These are phyloP conservation scores for Elaeis guineensis DNA, from an alignment of 176 grass and related monocot genomes.

Conservation along the genomic window DNA sequence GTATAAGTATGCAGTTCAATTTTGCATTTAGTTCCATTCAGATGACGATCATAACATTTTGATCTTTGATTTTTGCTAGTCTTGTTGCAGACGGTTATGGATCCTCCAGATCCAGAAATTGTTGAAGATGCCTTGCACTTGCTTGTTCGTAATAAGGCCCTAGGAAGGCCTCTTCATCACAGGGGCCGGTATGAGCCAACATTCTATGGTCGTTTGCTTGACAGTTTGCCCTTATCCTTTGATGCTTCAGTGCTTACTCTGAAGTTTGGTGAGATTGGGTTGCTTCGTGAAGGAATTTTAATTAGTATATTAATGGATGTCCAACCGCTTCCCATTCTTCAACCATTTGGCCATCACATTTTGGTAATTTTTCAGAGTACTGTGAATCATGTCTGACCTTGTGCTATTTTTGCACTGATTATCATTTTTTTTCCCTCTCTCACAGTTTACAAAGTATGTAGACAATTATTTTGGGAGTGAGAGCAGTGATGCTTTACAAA, in stretches of 20 bases:
- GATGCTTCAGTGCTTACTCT: slow-evolving; percentile 66
- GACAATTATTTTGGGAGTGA: slow-evolving; percentile 51
- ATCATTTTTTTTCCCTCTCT: slow-evolving; percentile 20
- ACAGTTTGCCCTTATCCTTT: slow-evolving; percentile 77
- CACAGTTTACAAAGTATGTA: slow-evolving; percentile 47
- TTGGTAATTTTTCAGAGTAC: slow-evolving; percentile 31
- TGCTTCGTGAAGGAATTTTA: slow-evolving; percentile 63
- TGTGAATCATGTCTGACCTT: too few relatives aligned
- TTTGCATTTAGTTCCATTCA: too few relatives aligned
- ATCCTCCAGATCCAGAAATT: slow-evolving; percentile 44
- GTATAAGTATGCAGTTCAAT: too few relatives aligned
- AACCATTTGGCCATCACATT: slow-evolving; percentile 70
- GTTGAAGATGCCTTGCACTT: slow-evolving; percentile 58
- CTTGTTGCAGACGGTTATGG: slow-evolving; percentile 64
- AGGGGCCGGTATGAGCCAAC: slow-evolving; percentile 64
- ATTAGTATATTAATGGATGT: slow-evolving; percentile 77
- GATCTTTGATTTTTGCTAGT: slow-evolving; percentile 32
- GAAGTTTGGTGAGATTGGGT: slow-evolving; percentile 65
- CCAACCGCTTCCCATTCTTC: slow-evolving; percentile 70
- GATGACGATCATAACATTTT: too few relatives aligned
- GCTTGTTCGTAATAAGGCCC: slow-evolving; percentile 58
- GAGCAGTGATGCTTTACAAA: slow-evolving; percentile 19
- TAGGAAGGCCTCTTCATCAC: slow-evolving; percentile 42
- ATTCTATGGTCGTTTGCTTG: slow-evolving; percentile 74
- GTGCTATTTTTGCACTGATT: not conserved